Conservation (phyloP, 2,329 filamentous ascomycete genomes). For the Colletotrichum sp. region DNA sequence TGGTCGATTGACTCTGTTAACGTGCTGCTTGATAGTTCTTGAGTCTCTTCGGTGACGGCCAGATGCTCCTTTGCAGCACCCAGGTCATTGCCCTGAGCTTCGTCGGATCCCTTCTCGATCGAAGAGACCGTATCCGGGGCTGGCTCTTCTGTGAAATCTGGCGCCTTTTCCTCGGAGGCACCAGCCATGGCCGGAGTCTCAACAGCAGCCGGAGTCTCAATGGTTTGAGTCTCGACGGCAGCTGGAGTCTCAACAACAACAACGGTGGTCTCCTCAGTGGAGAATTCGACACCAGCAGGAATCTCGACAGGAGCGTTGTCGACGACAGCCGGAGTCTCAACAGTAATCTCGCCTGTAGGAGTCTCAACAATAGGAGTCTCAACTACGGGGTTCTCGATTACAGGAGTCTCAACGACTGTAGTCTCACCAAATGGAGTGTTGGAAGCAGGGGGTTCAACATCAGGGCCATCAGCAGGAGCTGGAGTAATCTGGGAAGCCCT, state of each 20-base stretch:
- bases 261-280: background rate
- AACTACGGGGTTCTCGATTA: background rate
- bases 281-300: background rate
- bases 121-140: background rate
- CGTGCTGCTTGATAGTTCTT: background rate
- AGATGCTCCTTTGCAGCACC: background rate
- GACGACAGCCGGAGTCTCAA: background rate
- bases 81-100: background rate
- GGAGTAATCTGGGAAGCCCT: background rate
- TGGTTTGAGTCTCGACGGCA: background rate
- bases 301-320: background rate
- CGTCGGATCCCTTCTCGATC: background rate
- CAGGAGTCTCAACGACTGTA: background rate
- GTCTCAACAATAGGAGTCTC: background rate
- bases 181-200: background rate
- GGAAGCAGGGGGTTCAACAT: background rate
- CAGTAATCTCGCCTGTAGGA: background rate
- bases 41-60: background rate
- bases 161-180: background rate
- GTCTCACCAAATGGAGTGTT: background rate
- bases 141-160: background rate
- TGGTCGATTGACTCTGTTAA: conserved; percentile 7
- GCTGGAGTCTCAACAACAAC: background rate
- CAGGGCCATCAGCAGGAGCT: background rate
- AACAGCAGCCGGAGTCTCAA: background rate